These are phyloP conservation scores for Leccinum subspadiceum DNA, from an alignment of 1,284 basidiomycete genomes.

Conservation along the genomic window DNA sequence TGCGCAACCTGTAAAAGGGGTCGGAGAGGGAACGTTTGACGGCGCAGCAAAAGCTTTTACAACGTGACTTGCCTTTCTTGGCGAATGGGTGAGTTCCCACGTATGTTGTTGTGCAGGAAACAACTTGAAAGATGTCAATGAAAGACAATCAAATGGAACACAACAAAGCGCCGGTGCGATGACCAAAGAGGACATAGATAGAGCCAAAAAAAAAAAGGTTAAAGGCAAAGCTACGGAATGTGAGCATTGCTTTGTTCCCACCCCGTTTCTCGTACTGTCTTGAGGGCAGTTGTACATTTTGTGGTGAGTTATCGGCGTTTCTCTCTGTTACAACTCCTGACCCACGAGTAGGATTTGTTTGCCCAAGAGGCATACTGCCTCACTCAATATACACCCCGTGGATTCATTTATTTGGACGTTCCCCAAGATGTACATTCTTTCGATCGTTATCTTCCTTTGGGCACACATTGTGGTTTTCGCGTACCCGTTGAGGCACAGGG, in stretches of 20 bases:
- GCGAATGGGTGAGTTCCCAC: neutral
- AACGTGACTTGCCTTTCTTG: neutral
- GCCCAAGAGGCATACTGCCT: constrained; percentile 2
- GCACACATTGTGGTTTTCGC: constrained; percentile 1
- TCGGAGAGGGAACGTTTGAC: neutral
- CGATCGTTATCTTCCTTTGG: neutral
- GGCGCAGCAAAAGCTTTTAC: neutral
- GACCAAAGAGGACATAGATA: no score
- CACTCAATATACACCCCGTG: neutral
- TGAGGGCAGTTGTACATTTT: neutral
- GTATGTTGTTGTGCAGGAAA: neutral
- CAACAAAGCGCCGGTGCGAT: no score
- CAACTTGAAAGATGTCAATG: neutral
- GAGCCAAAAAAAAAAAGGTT: neutral
- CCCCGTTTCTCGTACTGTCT: neutral
- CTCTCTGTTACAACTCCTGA: neutral
- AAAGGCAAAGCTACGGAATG: neutral
- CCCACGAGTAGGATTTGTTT: neutral
- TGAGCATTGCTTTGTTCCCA: neutral
- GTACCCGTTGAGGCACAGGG: neutral
- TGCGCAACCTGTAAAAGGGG: no score
- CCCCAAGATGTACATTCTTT: constrained; percentile 3
- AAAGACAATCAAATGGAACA: no score
- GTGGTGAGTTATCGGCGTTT: neutral
- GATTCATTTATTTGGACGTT: neutral